Evolutionary conservation across 495 filamentous ascomycete genomes (phyloP), one percentile per base, ranked within the genome.

Genomic region (Hypoxylon intermedium): DNA sequence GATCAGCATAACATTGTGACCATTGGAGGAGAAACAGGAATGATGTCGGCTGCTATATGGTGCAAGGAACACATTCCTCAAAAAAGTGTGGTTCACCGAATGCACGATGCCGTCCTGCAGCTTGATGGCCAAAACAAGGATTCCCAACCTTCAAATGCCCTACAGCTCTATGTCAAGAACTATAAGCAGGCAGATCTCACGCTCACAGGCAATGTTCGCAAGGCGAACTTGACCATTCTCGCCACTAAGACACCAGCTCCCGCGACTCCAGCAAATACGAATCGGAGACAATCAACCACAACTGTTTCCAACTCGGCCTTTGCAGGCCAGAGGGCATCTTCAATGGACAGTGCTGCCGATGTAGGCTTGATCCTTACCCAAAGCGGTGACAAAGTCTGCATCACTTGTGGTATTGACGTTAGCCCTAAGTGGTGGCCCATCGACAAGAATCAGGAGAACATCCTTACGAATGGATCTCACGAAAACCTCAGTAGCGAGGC

Each of bases 141-240:
- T 63, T 81, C 63, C 12, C 28, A 33, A 9, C 15, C 24, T 24
- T 18, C 34, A 1, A 96, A 86, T 57, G 93, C 90, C 12, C 77
- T 99, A 13, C 92, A 97, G 70, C 79, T 93, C 9, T 99, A 88
- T 68, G 88, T 87, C 20, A 83, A 83, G 47, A 92, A 88, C 36
- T 97, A 90, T 79, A 99, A 98, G 75, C 93, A 98, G 72, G 92
- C 93, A 15, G 94, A 99, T 64, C 80, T 93, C 16, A 83, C 89
- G 13, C 74, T 96, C 49, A 97, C 92, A 6, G 93, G 93, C 16
- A 97, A 94, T 13, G 88, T 92, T 36, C 87, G 94, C 16, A 97
- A 96, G 69, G 93, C 95, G 16, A 80, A 77, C 54, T 66, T 79
- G 34, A 75, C 77, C 51, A 74, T 73, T 13, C 50, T 77, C 16